phyloP scores from a whole-genome alignment of 805 yeast species.

The Sugiyamaella mastotermitis region DNA sequence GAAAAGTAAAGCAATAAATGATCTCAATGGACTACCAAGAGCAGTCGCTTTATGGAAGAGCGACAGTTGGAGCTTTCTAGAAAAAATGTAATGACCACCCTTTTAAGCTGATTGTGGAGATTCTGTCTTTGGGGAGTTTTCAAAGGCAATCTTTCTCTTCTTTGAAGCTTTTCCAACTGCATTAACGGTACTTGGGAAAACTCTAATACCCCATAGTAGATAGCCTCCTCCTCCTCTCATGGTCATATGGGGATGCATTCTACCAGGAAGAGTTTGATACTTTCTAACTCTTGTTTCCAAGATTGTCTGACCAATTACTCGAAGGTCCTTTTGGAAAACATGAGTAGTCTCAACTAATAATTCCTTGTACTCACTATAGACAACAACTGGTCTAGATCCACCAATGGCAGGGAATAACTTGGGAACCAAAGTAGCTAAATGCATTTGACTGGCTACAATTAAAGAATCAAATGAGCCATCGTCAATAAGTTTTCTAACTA shows the following conservation, averaged over 20 bases:
- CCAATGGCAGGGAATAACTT: slow-evolving; percentile 56
- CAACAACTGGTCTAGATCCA: slow-evolving; percentile 83
- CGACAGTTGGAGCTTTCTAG: slow-evolving; percentile 11
- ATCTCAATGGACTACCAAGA: slow-evolving; percentile 36
- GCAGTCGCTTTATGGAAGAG: slow-evolving; percentile 17
- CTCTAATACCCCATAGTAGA: slow-evolving; percentile 70
- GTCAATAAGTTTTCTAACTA: slow-evolving; percentile 40
- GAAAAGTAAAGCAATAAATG: slow-evolving; percentile 44
- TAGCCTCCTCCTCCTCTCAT: slow-evolving; percentile 91
- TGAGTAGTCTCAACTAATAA: slow-evolving; percentile 68
- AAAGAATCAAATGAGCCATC: slow-evolving; percentile 66
- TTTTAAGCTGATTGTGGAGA: too few relatives aligned
- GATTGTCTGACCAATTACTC: slow-evolving; percentile 76
- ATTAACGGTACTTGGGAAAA: slow-evolving; percentile 67
- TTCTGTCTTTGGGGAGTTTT: too few relatives aligned
- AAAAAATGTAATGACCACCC: neutral
- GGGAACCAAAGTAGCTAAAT: slow-evolving; percentile 60
- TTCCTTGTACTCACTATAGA: slow-evolving; percentile 80
- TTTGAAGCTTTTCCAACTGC: slow-evolving; percentile 51
- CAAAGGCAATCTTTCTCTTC: slow-evolving; percentile 21
- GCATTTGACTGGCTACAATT: slow-evolving; percentile 65
- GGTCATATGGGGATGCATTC: slow-evolving; percentile 93
- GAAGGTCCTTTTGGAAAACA: slow-evolving; percentile 55
- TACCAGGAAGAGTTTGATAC: slow-evolving; percentile 90
- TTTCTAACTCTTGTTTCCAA: slow-evolving; percentile 77